Evolutionary conservation across 1,284 basidiomycete genomes (phyloP), one percentile per base, ranked within the genome.

Genomic region (Sphaerobolus stellatus): DNA sequence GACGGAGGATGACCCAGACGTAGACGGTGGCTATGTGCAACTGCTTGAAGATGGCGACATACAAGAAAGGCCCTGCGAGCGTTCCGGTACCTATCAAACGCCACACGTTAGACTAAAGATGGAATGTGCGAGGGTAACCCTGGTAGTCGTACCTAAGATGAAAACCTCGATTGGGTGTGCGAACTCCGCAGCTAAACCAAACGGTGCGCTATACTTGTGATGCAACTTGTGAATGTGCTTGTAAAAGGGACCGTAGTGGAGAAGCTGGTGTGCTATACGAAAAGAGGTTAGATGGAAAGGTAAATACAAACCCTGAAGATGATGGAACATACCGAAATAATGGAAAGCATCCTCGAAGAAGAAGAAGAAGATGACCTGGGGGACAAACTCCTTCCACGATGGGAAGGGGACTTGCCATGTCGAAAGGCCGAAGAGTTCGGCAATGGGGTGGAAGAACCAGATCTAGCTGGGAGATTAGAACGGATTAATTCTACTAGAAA

Each of bases 161-260:
- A 95, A 83, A 53, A 95, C 91, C 72, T 98, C 94, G 13, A 92
- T 86, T 0, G 94, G 94, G 72, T 98, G 94, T 0, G 94, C 94
- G 68, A 98, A 99, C 73, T 99, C 97, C 13, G 97, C 96, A 7
- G 96, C 94, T 30, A 99, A 84, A 64, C 96, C 96, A 68, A 98
- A 98, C 0, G 96, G 96, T 20, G 96, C 95, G 20, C 90, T 90
- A 75, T 95, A 98, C 69, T 97, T 94, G 84, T 98, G 96, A 74
- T 98, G 92, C 45, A 94, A 79, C 78, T 98, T 98, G 85, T 99
- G 96, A 62, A 98, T 94, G 74, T 97, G 80, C 76, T 94, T 97
- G 84, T 99, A 99, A 55, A 99, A 79, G 4, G 85, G 77, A 52
- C 93, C 92, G 67, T 84, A 92, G 77, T 99, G 96, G 20, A 97